These are phyloP conservation scores for Hypoxylon sp. DNA, from an alignment of 2,329 filamentous ascomycete species.

Conservation along the genomic window DNA sequence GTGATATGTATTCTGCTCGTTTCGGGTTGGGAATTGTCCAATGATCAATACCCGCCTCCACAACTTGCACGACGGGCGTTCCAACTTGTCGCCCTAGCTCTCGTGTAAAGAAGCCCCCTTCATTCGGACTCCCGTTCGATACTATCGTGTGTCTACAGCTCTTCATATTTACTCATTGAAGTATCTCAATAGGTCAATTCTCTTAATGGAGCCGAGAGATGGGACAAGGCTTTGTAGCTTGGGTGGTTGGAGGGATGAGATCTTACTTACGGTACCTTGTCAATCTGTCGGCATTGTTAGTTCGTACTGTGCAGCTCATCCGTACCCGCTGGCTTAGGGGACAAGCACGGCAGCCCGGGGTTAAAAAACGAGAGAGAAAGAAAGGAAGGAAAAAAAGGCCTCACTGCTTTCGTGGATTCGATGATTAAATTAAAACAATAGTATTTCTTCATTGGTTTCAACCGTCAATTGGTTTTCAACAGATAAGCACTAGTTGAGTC, in stretches of 20 bases:
- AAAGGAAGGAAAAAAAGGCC: slow-evolving; percentile 27
- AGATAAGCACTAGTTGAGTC: slow-evolving; percentile 12
- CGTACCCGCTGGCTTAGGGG: slow-evolving; percentile 19
- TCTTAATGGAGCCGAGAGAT: slow-evolving; percentile 25
- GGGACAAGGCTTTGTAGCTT: slow-evolving; percentile 32
- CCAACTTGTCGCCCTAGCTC: slow-evolving; percentile 19
- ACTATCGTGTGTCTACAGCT: slow-evolving; percentile 13
- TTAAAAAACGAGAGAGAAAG: slow-evolving; percentile 17
- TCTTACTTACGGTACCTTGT: slow-evolving; percentile 24
- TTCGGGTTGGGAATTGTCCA: slow-evolving; percentile 27
- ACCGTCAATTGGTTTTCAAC: slow-evolving; percentile 12
- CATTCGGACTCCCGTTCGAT: slow-evolving; percentile 11
- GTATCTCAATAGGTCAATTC: slow-evolving; percentile 18
- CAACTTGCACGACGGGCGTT: slow-evolving; percentile 14
- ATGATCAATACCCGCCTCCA: slow-evolving; percentile 25
- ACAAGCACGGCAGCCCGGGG: slow-evolving; percentile 26
- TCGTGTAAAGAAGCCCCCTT: slow-evolving; percentile 17
- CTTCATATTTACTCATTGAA: slow-evolving; percentile 10
- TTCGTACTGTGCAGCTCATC: slow-evolving; percentile 42
- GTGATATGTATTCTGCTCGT: slow-evolving; percentile 22
- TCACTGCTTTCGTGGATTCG: slow-evolving; percentile 9
- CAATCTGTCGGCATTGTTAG: slow-evolving; percentile 23
- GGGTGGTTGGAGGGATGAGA: slow-evolving; percentile 24
- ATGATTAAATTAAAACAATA: slow-evolving; percentile 10
- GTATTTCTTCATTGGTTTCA: slow-evolving; percentile 10